Base-by-base conservation (phyloP, 768 basidiomycete species). In the Hericium rajendrae region DNA sequence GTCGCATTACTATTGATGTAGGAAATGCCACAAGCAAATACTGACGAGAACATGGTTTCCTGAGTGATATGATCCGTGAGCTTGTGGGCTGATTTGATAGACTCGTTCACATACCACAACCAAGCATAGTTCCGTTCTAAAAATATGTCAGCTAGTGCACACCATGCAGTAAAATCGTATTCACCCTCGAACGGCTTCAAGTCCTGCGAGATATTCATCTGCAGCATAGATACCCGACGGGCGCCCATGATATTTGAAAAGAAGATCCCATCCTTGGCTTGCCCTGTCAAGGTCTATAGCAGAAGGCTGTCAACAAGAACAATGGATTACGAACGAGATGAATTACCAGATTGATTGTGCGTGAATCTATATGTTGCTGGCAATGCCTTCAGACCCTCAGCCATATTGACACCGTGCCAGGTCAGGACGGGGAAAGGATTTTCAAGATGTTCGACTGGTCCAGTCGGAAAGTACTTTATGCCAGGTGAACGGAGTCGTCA, bases 331-430 rank as follows among this genome's bases (percentile, higher is more conserved):
- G 32, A 32, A 32, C 32, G 6, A 32, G 9, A 32, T 32, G 32
- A 32, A 32, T 10, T 55, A 80, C 80, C 78, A n/a, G 78, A 75
- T 60, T 79, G 74, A 61, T 82, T 81, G 58, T 80, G 77, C 2
- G 78, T 79, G 64, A 80, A 81, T 20, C 80, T 74, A 57, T 77
- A 80, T 0, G 78, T 77, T 6, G 79, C 72, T 15, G 79, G 78
- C 5, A 79, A 66, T 2, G 80, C 79, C 65, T 83, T 82, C 37
- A 81, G 68, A 2, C 78, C 79, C 64, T 81, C 80, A 4, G 79
- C 78, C 72, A 83, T 73, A 62, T 81, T 82, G 53, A 82, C 80
- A 18, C 78, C 80, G 60, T 81, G 80, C 80, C 79, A 82, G 69
- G 78, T 65, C 37, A 62, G 46, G 26, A 75, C 69, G 38, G 72